These are phyloP conservation scores for Porodaedalea pini DNA, from an alignment of 1,284 basidiomycete species.

Conservation along the genomic window DNA sequence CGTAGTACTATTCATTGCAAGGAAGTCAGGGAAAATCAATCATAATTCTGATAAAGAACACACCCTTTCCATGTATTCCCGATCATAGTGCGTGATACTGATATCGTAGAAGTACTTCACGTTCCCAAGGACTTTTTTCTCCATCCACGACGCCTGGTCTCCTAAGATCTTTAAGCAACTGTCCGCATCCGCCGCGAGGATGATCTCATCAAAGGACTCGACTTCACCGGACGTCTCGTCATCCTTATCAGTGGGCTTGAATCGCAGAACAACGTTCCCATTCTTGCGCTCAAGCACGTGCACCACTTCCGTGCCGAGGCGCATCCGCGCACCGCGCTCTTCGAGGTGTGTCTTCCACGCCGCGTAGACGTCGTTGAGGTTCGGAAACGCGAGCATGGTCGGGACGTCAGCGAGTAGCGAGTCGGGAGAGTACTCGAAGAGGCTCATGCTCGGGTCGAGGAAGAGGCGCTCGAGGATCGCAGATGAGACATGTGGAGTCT, in stretches of 20 bases:
- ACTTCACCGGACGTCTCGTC: conserved; percentile 31
- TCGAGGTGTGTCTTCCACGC: conserved; percentile 44
- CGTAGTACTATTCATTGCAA: conserved; percentile 39
- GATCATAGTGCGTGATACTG: conserved; percentile 55
- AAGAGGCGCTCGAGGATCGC: conserved; percentile 57
- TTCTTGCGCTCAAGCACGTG: conserved; percentile 22
- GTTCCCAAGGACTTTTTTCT: conserved; percentile 55
- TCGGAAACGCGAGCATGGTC: conserved; percentile 38
- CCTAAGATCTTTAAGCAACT: conserved; percentile 54
- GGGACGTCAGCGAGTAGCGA: conserved; percentile 40
- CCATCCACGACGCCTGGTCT: conserved; percentile 51
- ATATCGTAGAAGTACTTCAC: conserved; percentile 57
- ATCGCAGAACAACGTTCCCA: conserved; percentile 20
- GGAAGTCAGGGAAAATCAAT: neutral
- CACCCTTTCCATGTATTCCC: conserved; percentile 53
- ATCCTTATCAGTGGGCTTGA: conserved; percentile 24
- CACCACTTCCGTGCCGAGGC: conserved; percentile 20
- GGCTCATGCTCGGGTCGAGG: conserved; percentile 53
- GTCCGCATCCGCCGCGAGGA: conserved; percentile 58
- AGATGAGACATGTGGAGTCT: conserved; percentile 55
- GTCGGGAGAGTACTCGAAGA: conserved; percentile 37
- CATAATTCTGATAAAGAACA: neutral
- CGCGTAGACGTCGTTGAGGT: conserved; percentile 44
- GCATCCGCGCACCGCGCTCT: conserved; percentile 32
- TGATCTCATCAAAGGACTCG: conserved; percentile 60